Base-by-base conservation (phyloP, 495 filamentous ascomycete genomes). In the Geopyxis carbonaria region DNA sequence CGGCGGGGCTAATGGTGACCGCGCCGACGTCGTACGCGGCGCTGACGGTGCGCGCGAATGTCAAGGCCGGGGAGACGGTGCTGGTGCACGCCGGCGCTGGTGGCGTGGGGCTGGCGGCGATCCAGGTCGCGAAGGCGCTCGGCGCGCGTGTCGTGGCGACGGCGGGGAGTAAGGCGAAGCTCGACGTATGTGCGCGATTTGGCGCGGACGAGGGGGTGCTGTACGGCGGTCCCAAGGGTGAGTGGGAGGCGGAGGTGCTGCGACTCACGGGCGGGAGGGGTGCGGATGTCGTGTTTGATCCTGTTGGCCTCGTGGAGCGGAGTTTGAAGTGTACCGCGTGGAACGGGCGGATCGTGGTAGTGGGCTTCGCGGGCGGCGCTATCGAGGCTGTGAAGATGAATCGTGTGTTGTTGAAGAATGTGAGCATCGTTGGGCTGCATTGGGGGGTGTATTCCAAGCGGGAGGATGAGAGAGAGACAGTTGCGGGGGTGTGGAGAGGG, bases 371-470 rank as follows among this genome's bases (percentile, higher is more conserved):
- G 3, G 86, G 75, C 0, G 87, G 87, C 0, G 65, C 63, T 32
- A 92, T 93, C 49, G 87, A 95, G 63, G 89, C 89, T 59, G 70
- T 94, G 38, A 80, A 80, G 14, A 70, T 85, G 66, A 95, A 95
- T 57, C 72, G 84, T 59, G 80, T 93, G 16, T 23, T 93, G 48
- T 62, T 95, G 50, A 95, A 93, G 70, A 95, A 95, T 60, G 85
- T 93, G 40, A 78, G 73, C 46, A 57, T 95, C 10, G 78, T 93
- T 3, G 87, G 87, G 1, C 59, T 93, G 51, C 83, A 93, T 58
- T 95, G 86, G 86, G 87, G 87, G 1, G 65, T 71, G 58, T 95
- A 93, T 64, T 64, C 74, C 2, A 67, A 61, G 22, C n/a, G n/a
- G n/a, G n/a, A n/a, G n/a, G 68, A 72, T 46, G 83, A 93, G 64